These are phyloP conservation scores for Xylariales sp. DNA, from an alignment of 2,329 filamentous ascomycete species.

Conservation along the genomic window DNA sequence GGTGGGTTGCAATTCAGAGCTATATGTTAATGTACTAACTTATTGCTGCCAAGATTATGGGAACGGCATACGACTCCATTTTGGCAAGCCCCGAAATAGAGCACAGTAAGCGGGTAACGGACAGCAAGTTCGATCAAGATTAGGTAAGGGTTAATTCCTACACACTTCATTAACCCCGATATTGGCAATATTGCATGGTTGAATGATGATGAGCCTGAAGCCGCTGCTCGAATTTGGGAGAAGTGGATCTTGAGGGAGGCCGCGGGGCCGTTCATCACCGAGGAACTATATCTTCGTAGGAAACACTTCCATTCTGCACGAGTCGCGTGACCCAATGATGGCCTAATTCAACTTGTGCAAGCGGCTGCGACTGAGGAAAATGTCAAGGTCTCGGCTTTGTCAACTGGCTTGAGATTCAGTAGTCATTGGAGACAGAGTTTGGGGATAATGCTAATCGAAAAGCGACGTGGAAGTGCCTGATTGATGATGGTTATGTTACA, in stretches of 20 bases:
- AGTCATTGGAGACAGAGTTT: constrained; percentile 34
- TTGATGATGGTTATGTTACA: constrained; percentile 39
- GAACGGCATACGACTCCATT: too few relatives aligned
- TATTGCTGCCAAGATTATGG: too few relatives aligned
- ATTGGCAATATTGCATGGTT: too few relatives aligned
- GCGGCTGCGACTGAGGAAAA: constrained; percentile 30
- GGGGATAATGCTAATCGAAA: constrained; percentile 25
- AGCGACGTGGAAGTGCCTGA: constrained; percentile 32
- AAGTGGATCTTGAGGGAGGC: constrained; percentile 18
- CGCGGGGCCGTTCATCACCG: constrained; percentile 15
- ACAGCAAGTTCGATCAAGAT: too few relatives aligned
- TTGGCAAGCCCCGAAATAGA: too few relatives aligned
- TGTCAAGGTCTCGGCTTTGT: constrained; percentile 36
- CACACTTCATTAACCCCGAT: too few relatives aligned
- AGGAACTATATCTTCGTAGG: constrained; percentile 44
- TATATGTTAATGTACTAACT: too few relatives aligned
- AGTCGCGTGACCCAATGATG: constrained; percentile 30
- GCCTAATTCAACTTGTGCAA: constrained; percentile 32
- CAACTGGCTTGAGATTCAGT: constrained; percentile 30
- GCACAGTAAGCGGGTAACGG: too few relatives aligned
- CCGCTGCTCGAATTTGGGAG: constrained; percentile 12
- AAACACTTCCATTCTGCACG: constrained; percentile 49
- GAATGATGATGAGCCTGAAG: not conserved
- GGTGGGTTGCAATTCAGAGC: too few relatives aligned
- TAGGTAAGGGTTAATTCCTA: too few relatives aligned